Percentiles rank a stretch among this genome's conserved stretches.
These are phyloP conservation scores for Pichia eremophila DNA, from an alignment of 805 yeast species.

Conservation along the genomic window DNA sequence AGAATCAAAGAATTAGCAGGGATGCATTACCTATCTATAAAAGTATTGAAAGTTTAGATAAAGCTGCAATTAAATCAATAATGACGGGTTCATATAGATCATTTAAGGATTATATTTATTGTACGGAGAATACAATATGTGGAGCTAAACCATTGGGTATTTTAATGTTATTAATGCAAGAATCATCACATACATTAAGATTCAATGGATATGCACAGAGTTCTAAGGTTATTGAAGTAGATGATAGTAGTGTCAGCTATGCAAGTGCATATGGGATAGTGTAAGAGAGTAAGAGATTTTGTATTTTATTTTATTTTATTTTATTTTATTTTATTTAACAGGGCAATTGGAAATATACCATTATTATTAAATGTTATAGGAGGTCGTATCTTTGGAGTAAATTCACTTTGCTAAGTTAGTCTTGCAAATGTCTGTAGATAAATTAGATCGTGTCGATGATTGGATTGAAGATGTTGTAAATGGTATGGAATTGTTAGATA, in stretches of 20 bases:
- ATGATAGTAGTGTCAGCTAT: slow-evolving; percentile 84
- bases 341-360: too few relatives aligned
- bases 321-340: too few relatives aligned
- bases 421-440: not conserved
- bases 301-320: not conserved
- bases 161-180: slow-evolving; percentile 46
- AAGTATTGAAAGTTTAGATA: slow-evolving; percentile 69
- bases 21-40: slow-evolving; percentile 36
- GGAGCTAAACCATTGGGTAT: slow-evolving; percentile 79
- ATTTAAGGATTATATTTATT: slow-evolving; percentile 60
- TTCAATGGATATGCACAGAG: slow-evolving; percentile 85
- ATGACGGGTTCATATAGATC: slow-evolving; percentile 42
- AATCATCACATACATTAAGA: slow-evolving; percentile 27
- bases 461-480: slow-evolving; percentile 1
- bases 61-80: slow-evolving; percentile 54
- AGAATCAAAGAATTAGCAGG: not conserved
- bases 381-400: too few relatives aligned
- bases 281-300: not conserved
- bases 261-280: slow-evolving; percentile 60
- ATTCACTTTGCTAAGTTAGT: too few relatives aligned
- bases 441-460: not conserved
- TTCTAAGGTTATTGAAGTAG: slow-evolving; percentile 33
- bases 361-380: too few relatives aligned
- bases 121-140: slow-evolving; percentile 84
- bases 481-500: not conserved